Evolutionary conservation across 345 rosid species (phyloP).

Genomic region (Cochlearia excelsa): DNA sequence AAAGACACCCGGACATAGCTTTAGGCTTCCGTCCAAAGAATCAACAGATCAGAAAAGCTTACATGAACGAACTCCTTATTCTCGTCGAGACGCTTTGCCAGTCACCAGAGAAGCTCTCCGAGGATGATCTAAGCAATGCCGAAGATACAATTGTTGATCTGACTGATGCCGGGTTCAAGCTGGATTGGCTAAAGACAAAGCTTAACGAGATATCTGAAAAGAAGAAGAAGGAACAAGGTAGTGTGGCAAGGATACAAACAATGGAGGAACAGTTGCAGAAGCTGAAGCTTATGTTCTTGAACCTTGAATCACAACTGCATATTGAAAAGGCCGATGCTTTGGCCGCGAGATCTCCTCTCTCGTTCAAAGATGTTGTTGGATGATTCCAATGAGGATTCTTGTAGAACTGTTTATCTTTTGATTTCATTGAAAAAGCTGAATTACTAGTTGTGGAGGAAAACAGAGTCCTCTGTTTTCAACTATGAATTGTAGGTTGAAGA

Average conservation of each 20-base stretch:
- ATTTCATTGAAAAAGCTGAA: background rate
- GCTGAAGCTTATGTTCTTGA: constrained; percentile 11
- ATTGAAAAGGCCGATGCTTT: constrained; percentile 5
- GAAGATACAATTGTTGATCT: constrained; percentile 24
- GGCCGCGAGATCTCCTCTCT: constrained; percentile 26
- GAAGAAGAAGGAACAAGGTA: constrained; percentile 5
- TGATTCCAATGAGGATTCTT: background rate
- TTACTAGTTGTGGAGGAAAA: too few relatives aligned
- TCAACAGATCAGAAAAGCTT: constrained; percentile 7
- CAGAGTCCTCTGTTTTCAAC: too few relatives aligned
- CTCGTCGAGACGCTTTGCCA: constrained; percentile 18
- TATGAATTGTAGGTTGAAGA: too few relatives aligned
- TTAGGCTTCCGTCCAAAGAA: constrained; percentile 21
- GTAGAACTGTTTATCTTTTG: background rate
- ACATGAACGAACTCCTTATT: constrained; percentile 16
- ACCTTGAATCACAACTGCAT: constrained; percentile 14
- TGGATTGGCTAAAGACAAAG: constrained; percentile 27
- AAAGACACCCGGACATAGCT: constrained; percentile 25
- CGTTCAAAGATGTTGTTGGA: constrained; percentile 18
- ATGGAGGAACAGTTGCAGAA: constrained; percentile 12
- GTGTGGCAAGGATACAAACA: background rate
- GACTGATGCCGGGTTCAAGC: constrained; percentile 19
- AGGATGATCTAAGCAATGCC: constrained; percentile 18
- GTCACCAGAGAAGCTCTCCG: constrained; percentile 17
- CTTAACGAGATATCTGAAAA: constrained; percentile 9